Evolutionary conservation across 306 rosid species (phyloP), one percentile per base, ranked within the genome.

Genomic region (Betula pendula): DNA sequence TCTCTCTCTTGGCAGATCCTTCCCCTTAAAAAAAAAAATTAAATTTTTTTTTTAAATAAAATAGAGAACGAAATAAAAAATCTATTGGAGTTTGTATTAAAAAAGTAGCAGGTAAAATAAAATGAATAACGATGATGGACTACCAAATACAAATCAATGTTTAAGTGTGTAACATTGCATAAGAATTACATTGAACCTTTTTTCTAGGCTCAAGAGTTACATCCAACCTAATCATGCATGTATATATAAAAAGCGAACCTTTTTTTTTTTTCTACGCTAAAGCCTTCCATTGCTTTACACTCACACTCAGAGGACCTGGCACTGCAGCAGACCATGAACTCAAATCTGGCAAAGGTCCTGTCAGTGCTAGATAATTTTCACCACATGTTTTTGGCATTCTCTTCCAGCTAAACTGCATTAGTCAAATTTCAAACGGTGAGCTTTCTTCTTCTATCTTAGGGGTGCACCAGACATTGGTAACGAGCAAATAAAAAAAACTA

Each of bases 331-430:
- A 89, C 99, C 99, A 92, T 52, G 90, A 83, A 25, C 79, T 51
- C 78, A 90, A 67, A 74, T 94, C 90, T 35, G 96, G 97, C 58
- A 87, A 85, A 45, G 96, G 84, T 79, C 96, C 99, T 1, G 97
- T 92, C 56, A 95, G 72, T 77, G 97, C 97, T 85, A 92, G 88
- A 76, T 83, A 88, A 84, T 91, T 95, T 77, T 65, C 94, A 73
- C 99, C 97, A 31, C 55, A 72, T 75, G 59, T 83, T 59, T 77
- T 85, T 19, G 87, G 81, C 89, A 90, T 43, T 80, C 84, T 91
- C 90, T 95, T 92, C 99, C 97, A 95, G 84, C 84, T 87, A 63
- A 92, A n/a, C 98, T 92, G 96, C 67, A 45, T 49, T 71, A 81
- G 59, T 68, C 76, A 77, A 78, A 75, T 82, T 47, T 70, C 75